These are phyloP conservation scores for Mercurialis annua DNA, from an alignment of 345 rosid genomes.

Conservation along the genomic window DNA sequence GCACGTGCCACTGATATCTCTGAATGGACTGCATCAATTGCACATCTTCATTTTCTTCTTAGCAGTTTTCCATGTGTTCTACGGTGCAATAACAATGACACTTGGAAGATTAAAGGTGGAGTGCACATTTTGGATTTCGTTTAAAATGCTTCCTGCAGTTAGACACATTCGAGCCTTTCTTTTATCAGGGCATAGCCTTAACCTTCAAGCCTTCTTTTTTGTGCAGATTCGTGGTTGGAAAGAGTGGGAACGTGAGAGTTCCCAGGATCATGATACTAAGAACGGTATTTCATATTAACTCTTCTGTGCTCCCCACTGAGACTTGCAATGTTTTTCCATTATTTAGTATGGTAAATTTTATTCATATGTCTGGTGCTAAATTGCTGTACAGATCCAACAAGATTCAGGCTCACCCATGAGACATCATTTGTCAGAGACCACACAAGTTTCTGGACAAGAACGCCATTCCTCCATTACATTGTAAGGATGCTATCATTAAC, in stretches of 20 bases:
- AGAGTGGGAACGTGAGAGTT: conserved; percentile 63
- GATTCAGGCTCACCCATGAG: conserved; percentile 91
- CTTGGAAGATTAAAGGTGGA: conserved; percentile 87
- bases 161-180: neutral
- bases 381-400: conserved; percentile 53
- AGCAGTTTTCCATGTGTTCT: conserved; percentile 84
- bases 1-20: conserved; percentile 71
- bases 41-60: conserved; percentile 92
- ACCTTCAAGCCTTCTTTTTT: neutral
- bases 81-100: conserved; percentile 75
- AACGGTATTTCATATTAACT: conserved; percentile 32
- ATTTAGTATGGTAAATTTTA: neutral
- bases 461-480: conserved; percentile 49
- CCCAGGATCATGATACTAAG: conserved; percentile 33
- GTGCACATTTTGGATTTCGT: neutral
- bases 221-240: conserved; percentile 88
- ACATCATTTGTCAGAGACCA: conserved; percentile 81
- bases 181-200: neutral
- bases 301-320: neutral
- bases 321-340: neutral
- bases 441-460: conserved; percentile 52
- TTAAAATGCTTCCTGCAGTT: neutral
- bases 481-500: conserved; percentile 38
- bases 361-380: conserved; percentile 3
- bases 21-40: conserved; percentile 78